Base-by-base conservation (phyloP, 345 rosid genomes). In the Pseudoturritis turrita region DNA sequence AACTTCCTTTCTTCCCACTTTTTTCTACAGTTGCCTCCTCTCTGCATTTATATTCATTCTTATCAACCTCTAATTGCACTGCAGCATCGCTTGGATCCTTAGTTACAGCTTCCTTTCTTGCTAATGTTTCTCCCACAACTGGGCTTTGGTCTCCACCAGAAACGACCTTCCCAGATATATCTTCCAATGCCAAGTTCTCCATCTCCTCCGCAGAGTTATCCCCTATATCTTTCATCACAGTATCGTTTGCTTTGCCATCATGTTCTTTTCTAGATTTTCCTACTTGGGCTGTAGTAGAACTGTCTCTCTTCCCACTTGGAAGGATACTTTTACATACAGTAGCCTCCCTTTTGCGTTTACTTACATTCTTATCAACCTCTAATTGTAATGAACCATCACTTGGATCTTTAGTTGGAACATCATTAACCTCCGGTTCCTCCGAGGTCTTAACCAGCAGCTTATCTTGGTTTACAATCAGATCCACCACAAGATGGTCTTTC, bases 171-270 rank as follows among this genome's bases (percentile, higher is more conserved):
- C 28, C 59, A 61, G 28, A 25, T 69, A n/a, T 11, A 17, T 43
- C 9, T 26, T 41, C 52, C 69, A 78, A 68, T 41, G 79, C 79
- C 19, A 47, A 51, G 41, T 82, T 85, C 77, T 88, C 97, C 47
- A 80, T 76, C 49, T 83, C 88, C 4, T 70, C 77, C 54, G 36
- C 19, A 31, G 80, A 58, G 39, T 58, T 52, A 59, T 43, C 62
- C 15, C 79, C 65, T 2, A 26, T 0, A 74, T 58, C 73, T 59
- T 74, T 44, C 62, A 58, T 23, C 61, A 61, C 18, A 13, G 26
- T 57, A 12, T 35, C 78, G 9, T 50, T 70, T 63, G 36, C 78
- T 59, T 73, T 26, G 23, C 7, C 46, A 37, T 21, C 70, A 40
- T 33, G 39, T 72, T 47, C 76, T 23, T 79, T 78, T 45, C 62